These are phyloP conservation scores for Candida mesenterica DNA, from an alignment of 1,139 yeast genomes.

Conservation along the genomic window DNA sequence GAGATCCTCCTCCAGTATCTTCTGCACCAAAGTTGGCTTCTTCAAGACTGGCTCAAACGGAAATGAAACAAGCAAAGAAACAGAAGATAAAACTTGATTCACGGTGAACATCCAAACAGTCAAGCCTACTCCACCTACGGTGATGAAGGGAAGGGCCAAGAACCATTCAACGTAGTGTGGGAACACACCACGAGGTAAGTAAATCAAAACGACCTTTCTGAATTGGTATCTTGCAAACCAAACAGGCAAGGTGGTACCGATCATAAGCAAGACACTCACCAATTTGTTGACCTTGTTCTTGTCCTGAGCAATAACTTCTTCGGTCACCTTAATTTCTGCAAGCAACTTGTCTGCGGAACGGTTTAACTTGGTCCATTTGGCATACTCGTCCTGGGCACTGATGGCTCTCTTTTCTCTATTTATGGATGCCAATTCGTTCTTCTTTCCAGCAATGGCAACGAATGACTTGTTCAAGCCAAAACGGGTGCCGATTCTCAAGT, in stretches of 20 bases:
- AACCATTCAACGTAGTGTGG: slow-evolving; percentile 59
- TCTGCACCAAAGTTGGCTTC: slow-evolving; percentile 18
- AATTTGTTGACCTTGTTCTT: slow-evolving; percentile 37
- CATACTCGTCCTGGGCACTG: slow-evolving; percentile 91
- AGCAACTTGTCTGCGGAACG: slow-evolving; percentile 63
- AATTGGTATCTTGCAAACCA: slow-evolving; percentile 55
- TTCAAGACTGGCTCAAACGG: slow-evolving; percentile 25
- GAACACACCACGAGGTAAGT: slow-evolving; percentile 56
- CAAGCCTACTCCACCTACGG: slow-evolving; percentile 53
- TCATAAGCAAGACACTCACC: slow-evolving; percentile 26
- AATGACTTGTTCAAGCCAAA: slow-evolving; percentile 28
- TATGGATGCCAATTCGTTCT: slow-evolving; percentile 46
- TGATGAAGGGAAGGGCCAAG: slow-evolving; percentile 60
- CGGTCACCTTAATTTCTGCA: slow-evolving; percentile 48
- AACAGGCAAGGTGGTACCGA: slow-evolving; percentile 41
- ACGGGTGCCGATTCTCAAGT: slow-evolving; percentile 34
- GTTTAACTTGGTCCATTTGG: slow-evolving; percentile 92
- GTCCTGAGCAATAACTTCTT: slow-evolving; percentile 32
- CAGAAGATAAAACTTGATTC: slow-evolving; percentile 30
- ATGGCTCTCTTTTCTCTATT: slow-evolving; percentile 57
- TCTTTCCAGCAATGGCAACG: slow-evolving; percentile 35
- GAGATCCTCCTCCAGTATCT: slow-evolving; percentile 2
- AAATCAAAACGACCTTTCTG: slow-evolving; percentile 58
- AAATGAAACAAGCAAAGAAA: slow-evolving; percentile 29
- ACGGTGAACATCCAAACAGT: slow-evolving; percentile 49